These are phyloP conservation scores for Kodamaea hsintzibuensis DNA, from an alignment of 805 yeast genomes.

Conservation along the genomic window DNA sequence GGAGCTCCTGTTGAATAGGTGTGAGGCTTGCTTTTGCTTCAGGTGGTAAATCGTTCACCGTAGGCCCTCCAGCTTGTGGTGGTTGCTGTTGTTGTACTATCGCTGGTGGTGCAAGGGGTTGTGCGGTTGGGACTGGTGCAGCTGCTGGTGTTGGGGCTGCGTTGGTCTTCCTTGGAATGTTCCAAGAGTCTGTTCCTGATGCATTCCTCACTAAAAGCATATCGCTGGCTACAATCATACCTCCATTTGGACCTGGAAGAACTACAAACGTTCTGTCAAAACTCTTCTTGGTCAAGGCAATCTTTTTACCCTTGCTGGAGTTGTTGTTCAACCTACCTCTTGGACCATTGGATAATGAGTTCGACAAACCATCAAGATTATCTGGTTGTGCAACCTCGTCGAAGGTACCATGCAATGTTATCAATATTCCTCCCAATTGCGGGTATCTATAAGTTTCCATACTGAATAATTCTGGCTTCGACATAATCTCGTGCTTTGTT, in stretches of 20 bases:
- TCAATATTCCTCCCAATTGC: slow-evolving; percentile 72
- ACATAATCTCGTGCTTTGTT: slow-evolving; percentile 68
- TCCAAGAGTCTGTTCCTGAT: slow-evolving; percentile 61
- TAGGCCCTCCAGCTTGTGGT: slow-evolving; percentile 14
- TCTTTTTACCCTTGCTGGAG: slow-evolving; percentile 26
- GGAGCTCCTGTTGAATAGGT: slow-evolving; percentile 60
- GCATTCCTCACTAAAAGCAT: slow-evolving; percentile 65
- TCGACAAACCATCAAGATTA: slow-evolving; percentile 21
- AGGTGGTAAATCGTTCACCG: slow-evolving; percentile 51
- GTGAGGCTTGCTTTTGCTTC: slow-evolving; percentile 53
- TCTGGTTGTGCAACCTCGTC: slow-evolving; percentile 66
- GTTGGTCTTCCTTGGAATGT: slow-evolving; percentile 14
- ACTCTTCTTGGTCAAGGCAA: slow-evolving; percentile 58
- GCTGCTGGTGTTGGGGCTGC: slow-evolving; percentile 6
- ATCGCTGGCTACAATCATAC: slow-evolving; percentile 86
- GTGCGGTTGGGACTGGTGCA: slow-evolving; percentile 17
- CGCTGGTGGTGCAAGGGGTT: slow-evolving; percentile 15
- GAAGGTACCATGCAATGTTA: slow-evolving; percentile 82
- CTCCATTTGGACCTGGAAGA: slow-evolving; percentile 65
- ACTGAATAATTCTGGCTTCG: slow-evolving; percentile 65
- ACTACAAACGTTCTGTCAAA: slow-evolving; percentile 88
- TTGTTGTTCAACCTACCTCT: slow-evolving; percentile 17
- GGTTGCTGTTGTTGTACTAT: slow-evolving; percentile 10
- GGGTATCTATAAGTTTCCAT: slow-evolving; percentile 77
- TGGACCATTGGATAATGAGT: slow-evolving; percentile 9